A percentile compares a stretch with the other conserved stretches of the same genome.
Conservation (phyloP, 768 basidiomycete genomes). For the Mycena rosella region DNA sequence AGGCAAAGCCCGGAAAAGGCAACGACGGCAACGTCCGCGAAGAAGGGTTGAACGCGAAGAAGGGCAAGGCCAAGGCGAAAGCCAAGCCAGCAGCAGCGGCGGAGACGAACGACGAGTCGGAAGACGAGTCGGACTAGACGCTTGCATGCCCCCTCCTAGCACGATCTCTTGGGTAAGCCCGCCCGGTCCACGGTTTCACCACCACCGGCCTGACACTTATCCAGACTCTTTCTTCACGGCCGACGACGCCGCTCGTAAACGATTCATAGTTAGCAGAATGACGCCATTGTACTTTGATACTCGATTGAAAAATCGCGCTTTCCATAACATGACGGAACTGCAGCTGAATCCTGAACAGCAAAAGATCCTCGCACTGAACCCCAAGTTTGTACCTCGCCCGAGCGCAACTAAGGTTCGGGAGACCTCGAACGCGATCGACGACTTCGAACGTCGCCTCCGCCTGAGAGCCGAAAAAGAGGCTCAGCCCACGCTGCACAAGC, state of each 20-base stretch:
- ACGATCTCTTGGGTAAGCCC: too few species aligned
- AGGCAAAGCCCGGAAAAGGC: too few species aligned
- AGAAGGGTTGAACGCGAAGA: too few species aligned
- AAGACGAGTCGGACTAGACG: too few species aligned
- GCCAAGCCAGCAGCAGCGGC: too few species aligned
- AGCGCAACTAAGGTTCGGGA: neutral
- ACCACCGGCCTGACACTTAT: constrained; percentile 30
- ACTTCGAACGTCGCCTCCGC: constrained; percentile 16
- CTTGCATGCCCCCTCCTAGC: too few species aligned
- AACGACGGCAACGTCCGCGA: too few species aligned
- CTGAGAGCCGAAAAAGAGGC: constrained; percentile 1
- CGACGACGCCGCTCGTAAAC: neutral
- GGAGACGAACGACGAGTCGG: too few species aligned
- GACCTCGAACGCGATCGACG: constrained; percentile 1
- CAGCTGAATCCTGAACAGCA: neutral
- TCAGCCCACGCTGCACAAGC: constrained; percentile 12
- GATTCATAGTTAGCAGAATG: constrained; percentile 29
- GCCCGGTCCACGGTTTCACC: constrained; percentile 15
- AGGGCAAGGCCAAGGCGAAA: too few species aligned
- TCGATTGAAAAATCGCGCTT: constrained; percentile 18
- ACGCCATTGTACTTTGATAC: constrained; percentile 28
- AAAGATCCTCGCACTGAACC: constrained; percentile 14
- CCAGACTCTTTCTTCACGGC: constrained; percentile 17
- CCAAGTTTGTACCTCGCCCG: constrained; percentile 18
- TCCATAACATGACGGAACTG: constrained; percentile 23